Evolutionary conservation across 805 yeast species (phyloP), one percentile per base, ranked within the genome.

Genomic region (Candida hungchunana): DNA sequence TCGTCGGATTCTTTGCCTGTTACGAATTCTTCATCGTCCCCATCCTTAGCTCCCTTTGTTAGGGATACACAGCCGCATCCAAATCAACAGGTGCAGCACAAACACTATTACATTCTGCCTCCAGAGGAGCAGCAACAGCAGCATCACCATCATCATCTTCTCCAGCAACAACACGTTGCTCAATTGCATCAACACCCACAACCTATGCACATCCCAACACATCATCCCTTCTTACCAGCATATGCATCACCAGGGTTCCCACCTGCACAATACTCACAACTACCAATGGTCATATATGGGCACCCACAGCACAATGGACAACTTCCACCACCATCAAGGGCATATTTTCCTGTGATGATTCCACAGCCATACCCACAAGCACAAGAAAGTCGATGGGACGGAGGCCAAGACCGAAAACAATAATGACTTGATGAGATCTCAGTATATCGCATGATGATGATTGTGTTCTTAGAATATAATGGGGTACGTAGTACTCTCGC

Each of bases 81-180:
- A n/a, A n/a, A n/a, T n/a, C n/a, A n/a, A n/a, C n/a, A n/a, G n/a
- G n/a, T n/a, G n/a, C n/a, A n/a, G n/a, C n/a, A n/a, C n/a, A n/a
- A n/a, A n/a, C n/a, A n/a, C n/a, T n/a, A n/a, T n/a, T n/a, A n/a
- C n/a, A 20, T 8, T 11, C 10, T 20, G 23, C 23, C 8, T 8
- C 23, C 23, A 20, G 23, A 11, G 11, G 10, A 20, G 23, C 34
- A 23, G 12, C 38, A 16, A 12, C 34, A 29, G 4, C 31, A 26
- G 18, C 22, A 17, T 16, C 31, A 20, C 16, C 31, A 21, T 11
- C 37, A 10, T 5, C 37, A 18, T 5, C 20, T 7, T 6, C 34
- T 11, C 4, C 38, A 29, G 18, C 29, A 19, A 10, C 25, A 5
- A 13, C 35, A 31, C 22, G 21, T 8, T 20, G 23, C 11, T 8